phyloP scores from a whole-genome alignment of 2,329 filamentous ascomycete species.

The Colletotrichum sp. region DNA sequence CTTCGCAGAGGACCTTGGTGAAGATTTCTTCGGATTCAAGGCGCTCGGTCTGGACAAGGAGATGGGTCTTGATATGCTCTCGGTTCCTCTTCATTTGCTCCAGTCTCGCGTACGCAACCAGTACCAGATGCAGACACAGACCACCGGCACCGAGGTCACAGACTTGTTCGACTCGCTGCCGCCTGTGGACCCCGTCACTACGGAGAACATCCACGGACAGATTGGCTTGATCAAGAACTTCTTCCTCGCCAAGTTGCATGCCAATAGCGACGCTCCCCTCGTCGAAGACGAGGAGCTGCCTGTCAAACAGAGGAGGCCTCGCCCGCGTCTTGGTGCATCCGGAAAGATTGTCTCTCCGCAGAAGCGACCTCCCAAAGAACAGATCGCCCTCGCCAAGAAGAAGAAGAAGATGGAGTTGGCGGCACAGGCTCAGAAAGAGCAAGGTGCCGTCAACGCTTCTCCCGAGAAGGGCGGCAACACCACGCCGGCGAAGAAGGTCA shows the following conservation, averaged over 20 bases:
- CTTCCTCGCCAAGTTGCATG: slow-evolving; percentile 87
- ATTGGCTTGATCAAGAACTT: slow-evolving; percentile 91
- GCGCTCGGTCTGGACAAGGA: slow-evolving; percentile 92
- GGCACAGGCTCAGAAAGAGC: slow-evolving; percentile 59
- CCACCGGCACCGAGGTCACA: slow-evolving; percentile 57
- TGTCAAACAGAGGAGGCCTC: slow-evolving; percentile 82
- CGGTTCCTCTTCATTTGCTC: slow-evolving; percentile 91
- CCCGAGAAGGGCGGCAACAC: slow-evolving; percentile 40
- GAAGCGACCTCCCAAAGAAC: slow-evolving; percentile 82
- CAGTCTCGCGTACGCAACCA: slow-evolving; percentile 89
- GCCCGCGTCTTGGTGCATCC: slow-evolving; percentile 70
- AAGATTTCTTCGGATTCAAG: slow-evolving; percentile 99
- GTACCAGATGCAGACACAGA: slow-evolving; percentile 76
- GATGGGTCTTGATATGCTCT: slow-evolving; percentile 85
- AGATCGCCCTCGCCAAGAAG: slow-evolving; percentile 84
- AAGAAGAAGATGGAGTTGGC: slow-evolving; percentile 75
- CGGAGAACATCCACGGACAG: slow-evolving; percentile 77
- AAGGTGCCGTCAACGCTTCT: slow-evolving; percentile 36
- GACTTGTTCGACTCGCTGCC: slow-evolving; percentile 72
- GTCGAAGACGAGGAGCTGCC: slow-evolving; percentile 95
- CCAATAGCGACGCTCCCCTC: slow-evolving; percentile 73
- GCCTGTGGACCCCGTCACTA: slow-evolving; percentile 77
- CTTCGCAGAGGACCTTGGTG: slow-evolving; percentile 95
- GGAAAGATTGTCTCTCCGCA: slow-evolving; percentile 88
- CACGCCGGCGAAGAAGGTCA: slow-evolving; percentile 59